Evolutionary conservation across 495 filamentous ascomycete species (phyloP).

Genomic region (Amphirosellinia nigrospora): DNA sequence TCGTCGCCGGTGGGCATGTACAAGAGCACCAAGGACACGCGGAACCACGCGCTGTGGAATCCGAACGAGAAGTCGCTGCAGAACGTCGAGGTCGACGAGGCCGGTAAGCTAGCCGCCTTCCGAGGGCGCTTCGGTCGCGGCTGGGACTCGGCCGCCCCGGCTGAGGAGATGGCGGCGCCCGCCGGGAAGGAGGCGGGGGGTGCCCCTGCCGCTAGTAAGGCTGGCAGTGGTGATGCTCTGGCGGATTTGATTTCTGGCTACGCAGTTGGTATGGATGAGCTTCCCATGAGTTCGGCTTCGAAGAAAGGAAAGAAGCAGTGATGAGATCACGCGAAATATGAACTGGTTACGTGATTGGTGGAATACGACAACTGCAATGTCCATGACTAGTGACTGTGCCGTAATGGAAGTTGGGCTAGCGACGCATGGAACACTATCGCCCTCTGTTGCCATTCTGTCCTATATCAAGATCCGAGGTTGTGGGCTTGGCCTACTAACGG

Average conservation of each 20-base stretch:
- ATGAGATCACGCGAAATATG: background rate
- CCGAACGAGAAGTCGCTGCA: slow-evolving; percentile 75
- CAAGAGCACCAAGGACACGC: slow-evolving; percentile 78
- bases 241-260: slow-evolving; percentile 75
- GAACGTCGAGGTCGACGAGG: slow-evolving; percentile 95
- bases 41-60: slow-evolving; percentile 91
- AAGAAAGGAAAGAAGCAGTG: slow-evolving; percentile 31
- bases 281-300: background rate
- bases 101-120: slow-evolving; percentile 86
- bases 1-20: slow-evolving; percentile 82
- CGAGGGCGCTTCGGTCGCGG: slow-evolving; percentile 79
- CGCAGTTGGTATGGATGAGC: slow-evolving; percentile 47
- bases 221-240: slow-evolving; percentile 56
- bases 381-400: background rate
- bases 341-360: background rate
- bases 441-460: slow-evolving; percentile 5
- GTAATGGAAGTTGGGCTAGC: background rate
- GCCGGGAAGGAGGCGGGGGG: slow-evolving; percentile 40
- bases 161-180: slow-evolving; percentile 33
- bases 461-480: background rate
- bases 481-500: background rate
- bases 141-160: slow-evolving; percentile 69
- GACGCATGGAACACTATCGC: background rate
- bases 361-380: background rate
- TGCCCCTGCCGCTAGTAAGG: slow-evolving; percentile 48